Evolutionary conservation across 2,329 filamentous ascomycete genomes (phyloP), one percentile per base, ranked within the genome.

Genomic region (Ophiostoma populinum): DNA sequence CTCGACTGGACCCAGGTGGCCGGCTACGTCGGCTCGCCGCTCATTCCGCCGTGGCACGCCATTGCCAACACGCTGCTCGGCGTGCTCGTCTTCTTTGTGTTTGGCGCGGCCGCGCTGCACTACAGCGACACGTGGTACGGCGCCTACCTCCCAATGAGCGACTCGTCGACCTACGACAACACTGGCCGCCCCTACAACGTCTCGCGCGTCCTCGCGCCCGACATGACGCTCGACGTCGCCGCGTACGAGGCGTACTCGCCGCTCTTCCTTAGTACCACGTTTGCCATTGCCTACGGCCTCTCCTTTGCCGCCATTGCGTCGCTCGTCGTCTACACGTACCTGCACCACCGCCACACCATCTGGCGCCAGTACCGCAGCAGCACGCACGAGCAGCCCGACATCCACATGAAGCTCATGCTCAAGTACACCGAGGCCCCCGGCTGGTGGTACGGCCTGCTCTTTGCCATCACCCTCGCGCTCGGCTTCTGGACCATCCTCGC

Each of bases 1-100:
- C 56, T 62, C 28, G 59, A 63, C 44, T 61, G 58, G 55, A 76
- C 74, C 5, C 74, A 80, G 45, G 65, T 81, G 35, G 64, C 74
- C 3, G 78, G 75, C 31, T 82, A 70, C 41, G 60, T 78, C 34
- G 68, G 69, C 20, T 78, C 72, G 8, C 77, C 76, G 15, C 54
- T 82, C 24, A 75, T 80, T 33, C 68, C 75, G 3, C 77, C 77
- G 5, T 82, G 75, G 67, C 70, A 75, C 49, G 77, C 75, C 7
- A 81, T 81, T 43, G 75, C 71, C 38, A 83, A 83, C 48, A 80
- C 74, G 0, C 51, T 79, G 26, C 68, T 80, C 22, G 76, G 76
- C 12, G 67, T 80, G 19, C 58, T 78, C 2, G 18, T 65, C 2
- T 80, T 78, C 48, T 80, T 70, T 48, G 63, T 80, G 39, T 51